Conservation (phyloP, 2,329 filamentous ascomycete genomes). For the Clarireedia monteithiana region DNA sequence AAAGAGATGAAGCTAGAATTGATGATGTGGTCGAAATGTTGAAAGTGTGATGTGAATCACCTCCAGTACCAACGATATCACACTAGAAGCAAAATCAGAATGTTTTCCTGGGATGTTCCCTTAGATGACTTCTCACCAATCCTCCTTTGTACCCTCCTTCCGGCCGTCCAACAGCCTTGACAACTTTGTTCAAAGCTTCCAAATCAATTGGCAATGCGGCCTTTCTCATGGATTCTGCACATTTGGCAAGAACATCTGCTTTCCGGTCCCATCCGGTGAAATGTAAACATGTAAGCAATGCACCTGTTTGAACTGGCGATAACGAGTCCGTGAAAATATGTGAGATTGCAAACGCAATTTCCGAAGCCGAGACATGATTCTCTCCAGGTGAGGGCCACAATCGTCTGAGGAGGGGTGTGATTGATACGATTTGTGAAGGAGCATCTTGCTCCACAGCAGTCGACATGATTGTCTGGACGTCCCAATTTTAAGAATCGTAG, state of each 20-base stretch:
- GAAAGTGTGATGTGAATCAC: slow-evolving; percentile 95
- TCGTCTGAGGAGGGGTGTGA: slow-evolving; percentile 65
- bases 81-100: slow-evolving; percentile 38
- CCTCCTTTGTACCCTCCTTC: slow-evolving; percentile 76
- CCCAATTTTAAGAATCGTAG: background rate
- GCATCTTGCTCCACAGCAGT: slow-evolving; percentile 17
- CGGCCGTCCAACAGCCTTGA: slow-evolving; percentile 51
- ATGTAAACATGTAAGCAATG: slow-evolving; percentile 83
- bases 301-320: slow-evolving; percentile 80
- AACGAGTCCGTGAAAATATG: slow-evolving; percentile 87
- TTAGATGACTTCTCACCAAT: slow-evolving; percentile 51
- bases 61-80: slow-evolving; percentile 95
- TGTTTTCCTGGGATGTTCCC: background rate
- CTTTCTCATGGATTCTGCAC: slow-evolving; percentile 74
- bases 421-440: slow-evolving; percentile 30
- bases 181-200: slow-evolving; percentile 48
- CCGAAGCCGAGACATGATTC: slow-evolving; percentile 56
- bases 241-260: slow-evolving; percentile 78
- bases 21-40: slow-evolving; percentile 95
- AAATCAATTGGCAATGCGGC: slow-evolving; percentile 69
- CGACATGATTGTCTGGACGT: slow-evolving; percentile 13
- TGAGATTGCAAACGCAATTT: slow-evolving; percentile 85
- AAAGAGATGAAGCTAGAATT: slow-evolving; percentile 78
- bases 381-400: slow-evolving; percentile 52
- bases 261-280: slow-evolving; percentile 81